Base-by-base conservation (phyloP, 306 rosid genomes). In the Prunus dulcis region DNA sequence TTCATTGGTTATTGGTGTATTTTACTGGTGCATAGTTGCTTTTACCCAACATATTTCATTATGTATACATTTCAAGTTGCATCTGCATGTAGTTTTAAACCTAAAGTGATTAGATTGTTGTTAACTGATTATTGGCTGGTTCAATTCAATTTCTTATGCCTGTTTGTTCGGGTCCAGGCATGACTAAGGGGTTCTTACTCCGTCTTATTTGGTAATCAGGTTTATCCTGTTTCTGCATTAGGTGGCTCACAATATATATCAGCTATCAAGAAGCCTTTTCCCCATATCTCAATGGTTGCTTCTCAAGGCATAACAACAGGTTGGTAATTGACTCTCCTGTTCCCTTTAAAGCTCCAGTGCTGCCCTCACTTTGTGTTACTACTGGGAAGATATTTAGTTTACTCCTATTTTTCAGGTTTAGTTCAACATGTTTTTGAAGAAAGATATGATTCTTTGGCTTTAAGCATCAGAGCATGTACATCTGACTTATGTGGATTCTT, bases 151-250 rank as follows among this genome's bases (percentile, higher is more conserved):
- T 73, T 62, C 23, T 25, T 41, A 25, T 69, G 18, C 27, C 25
- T 61, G 22, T 19, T 47, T 10, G 10, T 57, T 45, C 53, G 9
- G 46, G 47, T 62, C 43, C 3, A 28, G 28, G 30, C 41, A 45
- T 47, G 60, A 30, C 34, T 64, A 32, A 20, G 61, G 51, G 41
- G 34, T 81, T 69, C 80, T 79, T 45, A 53, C 57, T 50, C 34
- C 47, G 15, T 70, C 63, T 72, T 77, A 73, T 72, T 76, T 78
- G 71, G 78, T 79, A 64, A 78, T 70, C 83, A 93, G 98, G 80
- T 93, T 66, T 91, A 90, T 86, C 96, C 98, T 63, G 94, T 90
- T 84, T 93, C 98, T n/a, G 90, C 88, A 67, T 85, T 93, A 61
- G 97, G 97, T 43, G 97, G 98, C 66, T 74, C 78, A 67, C 81